phyloP scores from a whole-genome alignment of 805 yeast genomes.

The Starmerella ratchasimensis region DNA sequence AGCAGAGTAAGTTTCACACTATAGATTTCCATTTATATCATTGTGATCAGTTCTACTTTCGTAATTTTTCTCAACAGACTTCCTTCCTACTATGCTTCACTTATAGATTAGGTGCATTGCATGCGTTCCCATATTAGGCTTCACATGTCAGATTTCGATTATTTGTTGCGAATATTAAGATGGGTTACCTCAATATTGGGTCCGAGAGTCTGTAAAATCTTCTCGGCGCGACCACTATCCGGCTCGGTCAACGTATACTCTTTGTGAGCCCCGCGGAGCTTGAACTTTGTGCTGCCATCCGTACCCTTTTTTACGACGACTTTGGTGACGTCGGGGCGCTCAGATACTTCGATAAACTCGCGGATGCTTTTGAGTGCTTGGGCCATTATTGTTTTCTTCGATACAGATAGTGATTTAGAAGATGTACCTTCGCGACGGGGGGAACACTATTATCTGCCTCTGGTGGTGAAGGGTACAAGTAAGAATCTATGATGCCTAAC shows the following conservation, averaged over 20 bases:
- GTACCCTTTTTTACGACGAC: constrained; percentile 92
- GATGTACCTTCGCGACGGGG: too few relatives aligned
- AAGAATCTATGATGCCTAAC: too few relatives aligned
- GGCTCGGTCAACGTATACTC: constrained; percentile 90
- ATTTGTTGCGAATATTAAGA: constrained; percentile 5
- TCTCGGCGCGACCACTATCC: constrained; percentile 94
- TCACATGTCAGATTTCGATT: too few relatives aligned
- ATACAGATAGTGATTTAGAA: too few relatives aligned
- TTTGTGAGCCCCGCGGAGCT: constrained; percentile 91
- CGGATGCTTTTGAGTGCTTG: constrained; percentile 87
- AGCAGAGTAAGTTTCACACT: background rate
- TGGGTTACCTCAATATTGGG: constrained; percentile 36
- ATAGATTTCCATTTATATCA: too few relatives aligned
- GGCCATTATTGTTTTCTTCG: constrained; percentile 19
- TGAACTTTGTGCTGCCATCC: constrained; percentile 93
- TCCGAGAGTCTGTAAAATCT: constrained; percentile 94
- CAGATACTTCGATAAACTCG: constrained; percentile 82
- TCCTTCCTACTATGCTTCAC: too few relatives aligned
- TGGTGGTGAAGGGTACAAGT: too few relatives aligned
- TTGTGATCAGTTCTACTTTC: too few relatives aligned
- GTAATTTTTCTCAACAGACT: too few relatives aligned
- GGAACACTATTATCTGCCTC: too few relatives aligned
- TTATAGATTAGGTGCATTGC: too few relatives aligned
- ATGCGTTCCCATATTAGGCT: background rate
- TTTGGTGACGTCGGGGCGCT: constrained; percentile 76